Evolutionary conservation across 139 green algal species (phyloP).

Genomic region (Eudorina sp.): DNA sequence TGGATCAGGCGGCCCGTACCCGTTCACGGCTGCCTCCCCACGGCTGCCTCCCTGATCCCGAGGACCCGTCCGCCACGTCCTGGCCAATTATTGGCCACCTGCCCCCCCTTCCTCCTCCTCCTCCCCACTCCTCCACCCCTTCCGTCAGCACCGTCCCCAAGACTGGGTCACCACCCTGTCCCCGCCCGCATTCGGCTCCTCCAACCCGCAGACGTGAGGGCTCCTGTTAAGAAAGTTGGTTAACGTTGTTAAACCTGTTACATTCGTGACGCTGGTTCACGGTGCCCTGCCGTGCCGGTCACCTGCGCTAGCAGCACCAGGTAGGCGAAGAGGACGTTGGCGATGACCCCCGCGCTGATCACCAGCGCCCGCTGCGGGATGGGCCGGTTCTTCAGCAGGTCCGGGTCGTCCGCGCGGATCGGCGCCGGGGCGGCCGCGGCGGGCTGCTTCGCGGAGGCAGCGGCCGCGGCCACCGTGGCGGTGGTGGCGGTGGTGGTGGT

Average conservation of each 20-base stretch:
- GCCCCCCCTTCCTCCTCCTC: neutral
- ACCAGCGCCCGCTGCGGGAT: conserved; percentile 84
- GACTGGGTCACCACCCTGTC: too few species aligned
- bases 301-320: conserved; percentile 89
- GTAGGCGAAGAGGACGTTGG: conserved; percentile 94
- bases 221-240: too few species aligned
- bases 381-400: conserved; percentile 95
- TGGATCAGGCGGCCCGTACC: too few species aligned
- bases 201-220: too few species aligned
- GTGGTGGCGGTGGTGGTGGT: neutral
- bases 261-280: too few species aligned
- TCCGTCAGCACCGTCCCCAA: neutral
- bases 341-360: conserved; percentile 93
- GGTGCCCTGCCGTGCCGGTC: neutral
- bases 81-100: too few species aligned
- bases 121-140: neutral
- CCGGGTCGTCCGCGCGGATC: conserved; percentile 83
- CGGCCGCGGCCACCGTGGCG: neutral
- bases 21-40: too few species aligned
- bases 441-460: neutral
- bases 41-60: too few species aligned
- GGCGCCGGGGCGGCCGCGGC: neutral
- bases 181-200: too few species aligned
- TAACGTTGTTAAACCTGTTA: too few species aligned
- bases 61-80: too few species aligned